These are phyloP conservation scores for Musa beccarii DNA, from an alignment of 176 grass and related monocot genomes.

Conservation along the genomic window DNA sequence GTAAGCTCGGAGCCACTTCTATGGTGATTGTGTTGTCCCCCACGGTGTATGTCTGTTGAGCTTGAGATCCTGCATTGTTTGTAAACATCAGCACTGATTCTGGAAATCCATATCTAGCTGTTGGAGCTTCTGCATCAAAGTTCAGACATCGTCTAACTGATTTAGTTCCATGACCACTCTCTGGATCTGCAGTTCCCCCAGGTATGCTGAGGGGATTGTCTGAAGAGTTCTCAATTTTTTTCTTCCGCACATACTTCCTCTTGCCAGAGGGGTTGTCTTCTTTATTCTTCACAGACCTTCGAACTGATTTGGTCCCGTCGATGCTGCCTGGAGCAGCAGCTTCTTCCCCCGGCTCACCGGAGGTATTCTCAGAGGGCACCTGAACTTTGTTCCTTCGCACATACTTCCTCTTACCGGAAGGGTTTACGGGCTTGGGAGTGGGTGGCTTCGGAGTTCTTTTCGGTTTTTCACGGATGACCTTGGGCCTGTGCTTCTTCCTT, in stretches of 20 bases:
- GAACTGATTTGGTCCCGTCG: slow-evolving; percentile 23
- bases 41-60: slow-evolving; percentile 9
- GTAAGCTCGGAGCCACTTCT: slow-evolving; percentile 12
- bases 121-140: slow-evolving; percentile 31
- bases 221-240: neutral
- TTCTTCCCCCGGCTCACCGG: neutral
- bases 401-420: slow-evolving; percentile 59
- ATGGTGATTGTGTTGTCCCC: neutral
- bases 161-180: slow-evolving; percentile 21
- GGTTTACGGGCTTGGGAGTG: slow-evolving; percentile 32
- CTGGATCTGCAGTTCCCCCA: slow-evolving; percentile 9
- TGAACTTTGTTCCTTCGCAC: slow-evolving; percentile 45
- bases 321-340: neutral
- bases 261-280: slow-evolving; percentile 14
- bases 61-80: neutral
- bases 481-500: slow-evolving; percentile 63
- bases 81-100: neutral
- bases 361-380: neutral
- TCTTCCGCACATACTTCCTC: slow-evolving; percentile 1
- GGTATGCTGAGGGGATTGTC: neutral
- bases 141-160: slow-evolving; percentile 41
- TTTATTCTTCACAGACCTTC: neutral
- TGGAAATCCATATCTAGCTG: slow-evolving; percentile 21
- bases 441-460: slow-evolving; percentile 34
- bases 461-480: slow-evolving; percentile 57